Evolutionary conservation across 257 asterid species (phyloP).

Genomic region (Sherardia arvensis): DNA sequence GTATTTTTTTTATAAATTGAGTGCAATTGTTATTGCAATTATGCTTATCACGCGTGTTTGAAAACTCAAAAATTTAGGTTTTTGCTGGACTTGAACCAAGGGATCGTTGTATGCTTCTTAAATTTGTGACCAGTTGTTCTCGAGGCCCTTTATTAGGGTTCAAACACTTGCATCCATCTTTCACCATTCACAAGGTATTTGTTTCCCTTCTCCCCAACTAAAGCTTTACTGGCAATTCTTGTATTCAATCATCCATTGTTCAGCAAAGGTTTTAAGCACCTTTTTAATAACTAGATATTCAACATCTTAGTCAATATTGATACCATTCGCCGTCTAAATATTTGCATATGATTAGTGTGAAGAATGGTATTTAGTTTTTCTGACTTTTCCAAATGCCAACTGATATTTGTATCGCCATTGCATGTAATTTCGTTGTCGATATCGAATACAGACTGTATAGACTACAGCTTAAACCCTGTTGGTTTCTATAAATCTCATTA

Average conservation of each 20-base stretch:
- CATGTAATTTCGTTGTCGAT: background rate
- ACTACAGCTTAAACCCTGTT: background rate
- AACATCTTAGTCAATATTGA: background rate
- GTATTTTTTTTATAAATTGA: background rate
- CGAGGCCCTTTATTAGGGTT: slow-evolving; percentile 95
- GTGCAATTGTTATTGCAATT: background rate
- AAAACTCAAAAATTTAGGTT: slow-evolving; percentile 31
- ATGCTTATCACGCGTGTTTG: background rate
- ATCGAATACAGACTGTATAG: background rate
- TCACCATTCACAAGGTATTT: slow-evolving; percentile 87
- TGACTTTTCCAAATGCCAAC: background rate
- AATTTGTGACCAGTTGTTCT: slow-evolving; percentile 97
- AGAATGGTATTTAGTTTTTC: background rate
- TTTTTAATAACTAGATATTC: background rate
- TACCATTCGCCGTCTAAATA: background rate
- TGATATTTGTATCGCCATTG: background rate
- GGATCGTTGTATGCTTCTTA: slow-evolving; percentile 91
- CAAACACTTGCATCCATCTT: slow-evolving; percentile 90
- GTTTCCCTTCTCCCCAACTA: background rate
- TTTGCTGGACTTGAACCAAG: slow-evolving; percentile 67
- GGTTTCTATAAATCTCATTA: background rate
- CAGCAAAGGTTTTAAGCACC: background rate
- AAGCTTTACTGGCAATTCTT: background rate
- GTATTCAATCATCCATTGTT: background rate
- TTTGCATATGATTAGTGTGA: background rate